Percentiles rank a stretch among this genome's conserved stretches.
Evolutionary conservation across 176 grass and related monocot species (phyloP).

Genomic region (Carex parvula): DNA sequence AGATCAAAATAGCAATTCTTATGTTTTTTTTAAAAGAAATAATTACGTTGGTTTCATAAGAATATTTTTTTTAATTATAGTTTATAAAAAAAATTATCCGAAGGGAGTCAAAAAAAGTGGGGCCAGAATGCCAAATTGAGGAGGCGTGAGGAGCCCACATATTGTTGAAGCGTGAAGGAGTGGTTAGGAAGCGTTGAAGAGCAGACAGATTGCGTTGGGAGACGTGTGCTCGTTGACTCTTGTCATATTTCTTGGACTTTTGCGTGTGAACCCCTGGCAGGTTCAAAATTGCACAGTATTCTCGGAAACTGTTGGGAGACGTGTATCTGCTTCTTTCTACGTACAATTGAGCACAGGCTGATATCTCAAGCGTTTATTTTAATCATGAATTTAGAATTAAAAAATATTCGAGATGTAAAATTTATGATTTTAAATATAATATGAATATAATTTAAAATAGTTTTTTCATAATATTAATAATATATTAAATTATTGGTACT

Average conservation of each 20-base stretch:
- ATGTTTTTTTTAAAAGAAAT: no score
- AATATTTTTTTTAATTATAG: no score
- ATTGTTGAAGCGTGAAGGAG: conserved; percentile 6
- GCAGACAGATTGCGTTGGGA: conserved; percentile 3
- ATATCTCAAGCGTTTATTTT: no score
- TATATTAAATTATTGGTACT: no score
- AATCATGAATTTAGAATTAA: no score
- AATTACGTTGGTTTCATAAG: no score
- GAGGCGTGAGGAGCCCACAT: background rate
- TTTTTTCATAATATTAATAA: no score
- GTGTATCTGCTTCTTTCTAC: background rate
- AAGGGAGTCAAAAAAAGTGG: conserved; percentile 25
- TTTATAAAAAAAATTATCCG: no score
- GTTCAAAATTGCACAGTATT: background rate
- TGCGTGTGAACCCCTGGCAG: background rate
- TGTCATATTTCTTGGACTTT: background rate
- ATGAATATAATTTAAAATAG: no score
- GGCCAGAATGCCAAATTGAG: background rate
- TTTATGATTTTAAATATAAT: no score
- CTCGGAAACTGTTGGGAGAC: background rate
- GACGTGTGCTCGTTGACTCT: conserved; percentile 28
- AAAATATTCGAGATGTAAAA: no score
- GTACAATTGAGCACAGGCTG: background rate
- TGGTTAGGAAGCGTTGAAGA: conserved; percentile 28
- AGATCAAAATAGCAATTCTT: no score